These are phyloP conservation scores for Fusarium staphyleae DNA, from an alignment of 2,329 filamentous ascomycete species.

Conservation along the genomic window DNA sequence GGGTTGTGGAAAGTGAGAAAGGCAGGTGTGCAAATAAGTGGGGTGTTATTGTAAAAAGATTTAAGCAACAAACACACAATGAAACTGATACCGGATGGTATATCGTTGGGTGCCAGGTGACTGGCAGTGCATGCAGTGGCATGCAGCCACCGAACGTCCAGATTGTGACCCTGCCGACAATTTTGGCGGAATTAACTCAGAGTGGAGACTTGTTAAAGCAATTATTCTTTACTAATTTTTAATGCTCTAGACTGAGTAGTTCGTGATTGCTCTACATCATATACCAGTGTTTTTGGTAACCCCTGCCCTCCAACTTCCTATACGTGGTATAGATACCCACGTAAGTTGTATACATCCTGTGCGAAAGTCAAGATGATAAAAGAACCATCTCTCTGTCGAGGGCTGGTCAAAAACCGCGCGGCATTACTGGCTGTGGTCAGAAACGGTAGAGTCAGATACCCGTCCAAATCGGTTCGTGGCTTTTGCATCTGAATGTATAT, in stretches of 20 bases:
- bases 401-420: slow-evolving; percentile 14
- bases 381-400: slow-evolving; percentile 7
- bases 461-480: slow-evolving; percentile 20
- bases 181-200: too few relatives aligned
- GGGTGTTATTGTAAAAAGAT: slow-evolving; percentile 7
- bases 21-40: neutral
- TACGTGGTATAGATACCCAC: too few relatives aligned
- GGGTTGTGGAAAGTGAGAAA: neutral
- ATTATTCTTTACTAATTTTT: too few relatives aligned
- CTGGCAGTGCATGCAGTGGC: neutral
- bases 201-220: neutral
- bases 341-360: too few relatives aligned
- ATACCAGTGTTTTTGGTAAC: too few relatives aligned
- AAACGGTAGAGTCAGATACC: slow-evolving; percentile 29
- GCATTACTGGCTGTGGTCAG: slow-evolving; percentile 23
- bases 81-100: neutral
- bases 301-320: neutral
- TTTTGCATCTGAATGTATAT: slow-evolving; percentile 13
- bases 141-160: neutral
- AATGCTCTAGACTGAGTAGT: too few relatives aligned
- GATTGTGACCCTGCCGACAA: neutral
- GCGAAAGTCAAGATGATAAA: slow-evolving; percentile 21
- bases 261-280: too few relatives aligned
- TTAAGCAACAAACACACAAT: neutral
- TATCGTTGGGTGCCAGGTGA: neutral